Percentiles rank a stretch among this genome's conserved stretches.
Evolutionary conservation across 2,329 filamentous ascomycete species (phyloP).

Genomic region (Calonectria pauciramosa): DNA sequence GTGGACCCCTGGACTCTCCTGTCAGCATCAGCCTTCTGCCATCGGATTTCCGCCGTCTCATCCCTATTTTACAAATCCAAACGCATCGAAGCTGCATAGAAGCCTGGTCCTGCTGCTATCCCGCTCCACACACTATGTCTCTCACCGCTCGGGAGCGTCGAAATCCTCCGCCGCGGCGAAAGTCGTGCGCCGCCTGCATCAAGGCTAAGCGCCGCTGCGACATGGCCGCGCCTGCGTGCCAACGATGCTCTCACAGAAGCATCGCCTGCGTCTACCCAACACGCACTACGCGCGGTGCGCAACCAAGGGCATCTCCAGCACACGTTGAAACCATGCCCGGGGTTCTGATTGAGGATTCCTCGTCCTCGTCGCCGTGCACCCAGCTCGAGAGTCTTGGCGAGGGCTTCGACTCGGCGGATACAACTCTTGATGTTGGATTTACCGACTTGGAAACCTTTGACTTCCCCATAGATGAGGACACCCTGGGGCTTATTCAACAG

Average conservation of each 20-base stretch:
- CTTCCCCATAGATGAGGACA: slow-evolving; percentile 31
- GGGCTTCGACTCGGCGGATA: slow-evolving; percentile 35
- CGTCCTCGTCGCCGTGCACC: slow-evolving; percentile 16
- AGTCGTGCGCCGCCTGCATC: slow-evolving; percentile 70
- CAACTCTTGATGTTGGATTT: slow-evolving; percentile 32
- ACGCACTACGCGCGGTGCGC: neutral
- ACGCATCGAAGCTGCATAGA: neutral
- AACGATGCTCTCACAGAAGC: slow-evolving; percentile 63
- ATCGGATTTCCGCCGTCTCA: slow-evolving; percentile 14
- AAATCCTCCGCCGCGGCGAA: slow-evolving; percentile 64
- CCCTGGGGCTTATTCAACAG: slow-evolving; percentile 40
- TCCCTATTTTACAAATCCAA: neutral
- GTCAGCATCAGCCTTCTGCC: neutral
- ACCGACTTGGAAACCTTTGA: slow-evolving; percentile 27
- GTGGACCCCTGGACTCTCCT: neutral
- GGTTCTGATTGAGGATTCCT: slow-evolving; percentile 21
- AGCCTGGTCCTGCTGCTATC: neutral
- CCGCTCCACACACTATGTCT: slow-evolving; percentile 40
- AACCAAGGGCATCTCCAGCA: slow-evolving; percentile 1
- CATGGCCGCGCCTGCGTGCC: slow-evolving; percentile 63
- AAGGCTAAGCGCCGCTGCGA: slow-evolving; percentile 71
- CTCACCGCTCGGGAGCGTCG: slow-evolving; percentile 52
- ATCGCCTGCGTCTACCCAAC: slow-evolving; percentile 63
- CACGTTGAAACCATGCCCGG: slow-evolving; percentile 25
- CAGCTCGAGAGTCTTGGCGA: slow-evolving; percentile 15